These are phyloP conservation scores for Alloascoidea hylecoeti DNA, from an alignment of 805 yeast species.

Conservation along the genomic window DNA sequence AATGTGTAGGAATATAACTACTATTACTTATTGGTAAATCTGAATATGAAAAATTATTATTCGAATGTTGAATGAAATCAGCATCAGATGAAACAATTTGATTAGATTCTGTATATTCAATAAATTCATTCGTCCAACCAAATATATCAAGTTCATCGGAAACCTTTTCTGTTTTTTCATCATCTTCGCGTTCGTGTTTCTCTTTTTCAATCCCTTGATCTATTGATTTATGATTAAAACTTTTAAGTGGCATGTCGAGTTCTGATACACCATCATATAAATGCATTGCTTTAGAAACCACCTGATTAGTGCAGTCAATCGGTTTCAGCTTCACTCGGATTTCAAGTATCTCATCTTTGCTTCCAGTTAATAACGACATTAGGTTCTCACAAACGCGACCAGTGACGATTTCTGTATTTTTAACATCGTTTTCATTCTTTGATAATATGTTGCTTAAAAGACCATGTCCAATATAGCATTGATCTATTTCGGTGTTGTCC, in stretches of 20 bases:
- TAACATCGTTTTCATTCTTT: not conserved
- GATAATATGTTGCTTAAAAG: not conserved
- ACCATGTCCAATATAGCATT: conserved; percentile 2
- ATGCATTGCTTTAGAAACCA: not conserved
- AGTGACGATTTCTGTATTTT: not conserved
- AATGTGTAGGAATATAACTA: too few relatives aligned
- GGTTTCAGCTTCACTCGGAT: not conserved
- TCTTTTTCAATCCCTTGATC: not conserved
- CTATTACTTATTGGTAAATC: not conserved
- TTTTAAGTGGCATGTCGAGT: not conserved
- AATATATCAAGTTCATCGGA: too few relatives aligned
- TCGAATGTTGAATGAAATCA: not conserved
- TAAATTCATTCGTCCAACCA: not conserved
- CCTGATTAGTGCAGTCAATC: not conserved
- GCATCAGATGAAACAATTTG: not conserved
- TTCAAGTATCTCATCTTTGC: not conserved
- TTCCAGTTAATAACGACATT: not conserved
- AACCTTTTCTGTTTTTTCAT: too few relatives aligned
- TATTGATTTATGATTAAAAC: not conserved
- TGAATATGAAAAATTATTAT: not conserved
- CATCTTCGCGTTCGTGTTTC: too few relatives aligned
- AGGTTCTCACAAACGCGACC: conserved; percentile 1
- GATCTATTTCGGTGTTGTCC: conserved; percentile 2
- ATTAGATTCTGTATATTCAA: not conserved
- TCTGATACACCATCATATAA: not conserved